phyloP scores from a whole-genome alignment of 805 yeast genomes.

The Candida odintsovae region DNA sequence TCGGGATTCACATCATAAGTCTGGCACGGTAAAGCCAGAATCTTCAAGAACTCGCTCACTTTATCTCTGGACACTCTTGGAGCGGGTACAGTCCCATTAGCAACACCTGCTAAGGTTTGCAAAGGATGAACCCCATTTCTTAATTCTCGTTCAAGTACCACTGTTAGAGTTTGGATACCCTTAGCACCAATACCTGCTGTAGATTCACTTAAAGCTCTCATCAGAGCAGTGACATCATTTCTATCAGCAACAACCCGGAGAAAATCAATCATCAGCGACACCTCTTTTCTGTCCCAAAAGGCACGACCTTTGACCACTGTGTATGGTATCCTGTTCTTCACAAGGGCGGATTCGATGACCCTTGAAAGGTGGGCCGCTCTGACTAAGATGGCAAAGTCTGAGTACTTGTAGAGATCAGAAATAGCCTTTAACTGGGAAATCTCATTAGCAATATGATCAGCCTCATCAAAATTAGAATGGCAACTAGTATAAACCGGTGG shows the following conservation, averaged over 20 bases:
- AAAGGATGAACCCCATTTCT: slow-evolving; percentile 3
- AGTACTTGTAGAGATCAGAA: slow-evolving; percentile 39
- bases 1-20: neutral
- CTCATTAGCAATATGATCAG: slow-evolving; percentile 50
- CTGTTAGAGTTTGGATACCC: slow-evolving; percentile 12
- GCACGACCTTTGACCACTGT: slow-evolving; percentile 65
- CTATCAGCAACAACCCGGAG: slow-evolving; percentile 56
- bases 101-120: slow-evolving; percentile 6
- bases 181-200: slow-evolving; percentile 62
- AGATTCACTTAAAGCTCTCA: slow-evolving; percentile 45
- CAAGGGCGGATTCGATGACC: slow-evolving; percentile 57
- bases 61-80: slow-evolving; percentile 1
- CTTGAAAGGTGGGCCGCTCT: slow-evolving; percentile 60
- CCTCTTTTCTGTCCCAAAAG: slow-evolving; percentile 76
- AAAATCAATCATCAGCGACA: slow-evolving; percentile 55
- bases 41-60: neutral
- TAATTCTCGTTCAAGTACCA: neutral
- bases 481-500: slow-evolving; percentile 42
- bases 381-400: slow-evolving; percentile 70
- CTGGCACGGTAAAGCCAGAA: neutral
- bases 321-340: slow-evolving; percentile 54
- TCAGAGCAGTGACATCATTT: slow-evolving; percentile 53
- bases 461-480: slow-evolving; percentile 45
- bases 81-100: neutral
- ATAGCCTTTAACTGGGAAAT: slow-evolving; percentile 41